Base-by-base conservation (phyloP, 345 rosid genomes). In the Eucalyptus dawsonii region DNA sequence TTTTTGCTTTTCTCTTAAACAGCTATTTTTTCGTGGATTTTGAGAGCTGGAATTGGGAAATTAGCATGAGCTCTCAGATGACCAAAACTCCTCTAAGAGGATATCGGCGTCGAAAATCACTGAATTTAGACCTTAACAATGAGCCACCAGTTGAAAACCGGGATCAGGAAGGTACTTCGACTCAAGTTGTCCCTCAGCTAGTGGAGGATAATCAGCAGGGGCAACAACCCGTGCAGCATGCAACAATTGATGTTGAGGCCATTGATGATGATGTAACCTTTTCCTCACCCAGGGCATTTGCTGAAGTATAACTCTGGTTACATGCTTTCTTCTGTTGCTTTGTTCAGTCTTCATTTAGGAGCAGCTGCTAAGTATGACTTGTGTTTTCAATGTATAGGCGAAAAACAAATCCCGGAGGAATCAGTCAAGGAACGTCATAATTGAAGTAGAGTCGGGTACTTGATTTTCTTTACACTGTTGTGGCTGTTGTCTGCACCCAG, bases 251-350 rank as follows among this genome's bases (percentile, higher is more conserved):
- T 91, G 95, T 95, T 85, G 99, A 97, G 90, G 96, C 94, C 60
- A 76, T 96, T 89, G 98, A 98, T 90, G 99, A 98, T 85, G 99
- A 95, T 87, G 97, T 96, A 90, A 86, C 96, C 88, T 95, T 95
- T 91, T 93, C 95, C 53, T 94, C 99, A 49, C 95, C 99, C 8
- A 92, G 93, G 90, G 98, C 95, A 40, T 97, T 98, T 90, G 95
- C 97, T 19, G 94, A 92, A 91, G 99, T 98, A 89, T 92, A 90
- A 89, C 51, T 45, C 60, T 85, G 88, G 87, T 47, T 90, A 67
- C 80, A 42, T 69, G 67, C 86, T 44, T 85, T 80, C 29, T 67
- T 50, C 83, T 69, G 87, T 56, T 37, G 40, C 65, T 45, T 14
- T 86, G 58, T 15, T 89, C 45, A 15, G 29, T 31, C 50, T 53